Evolutionary conservation across 2,329 filamentous ascomycete genomes (phyloP), one percentile per base, ranked within the genome.

Genomic region (Monosporascus sp.): DNA sequence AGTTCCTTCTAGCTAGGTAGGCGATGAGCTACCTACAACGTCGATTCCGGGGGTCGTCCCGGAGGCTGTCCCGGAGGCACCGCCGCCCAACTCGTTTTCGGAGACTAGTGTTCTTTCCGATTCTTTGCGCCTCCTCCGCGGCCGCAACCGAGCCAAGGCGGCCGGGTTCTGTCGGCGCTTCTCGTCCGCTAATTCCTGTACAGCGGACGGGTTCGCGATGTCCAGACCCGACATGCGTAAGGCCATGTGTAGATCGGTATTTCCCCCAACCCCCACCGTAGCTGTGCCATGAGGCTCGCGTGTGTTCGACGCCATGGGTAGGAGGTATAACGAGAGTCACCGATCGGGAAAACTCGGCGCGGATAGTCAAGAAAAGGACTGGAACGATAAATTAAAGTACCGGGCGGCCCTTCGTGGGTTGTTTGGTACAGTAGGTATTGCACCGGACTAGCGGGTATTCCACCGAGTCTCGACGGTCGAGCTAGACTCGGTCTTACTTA

Each of bases 241-340:
- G 45, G 62, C 53, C 48, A 66, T 31, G 49, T 62, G 61, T n/a
- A 66, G 57, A 39, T 51, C 45, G 39, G 57, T 48, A 37, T 51
- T 56, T 11, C 49, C 47, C 15, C 42, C 54, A 48, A 65, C 61
- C 17, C 45, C 55, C 34, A 59, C 17, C 7, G 42, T 17, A 27
- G 22, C n/a, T 24, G 17, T 15, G 22, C 20, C 24, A 22, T 25
- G 42, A 22, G 42, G n/a, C 22, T 37, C 25, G 39, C 20, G 18
- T 5, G 45, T 2, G 17, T n/a, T 34, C 3, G 18, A 39, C 22
- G n/a, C 49, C 41, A 38, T 47, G 17, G 39, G 20, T 14, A 18
- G 20, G 41, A 44, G 9, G 41, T 34, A 39, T 4, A 18, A 39
- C 17, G 37, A 31, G 9, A 34, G 11, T 14, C 11, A 14, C 31